These are phyloP conservation scores for Dianthus caryophyllus DNA, from an alignment of 148 eudicot species.

Conservation along the genomic window DNA sequence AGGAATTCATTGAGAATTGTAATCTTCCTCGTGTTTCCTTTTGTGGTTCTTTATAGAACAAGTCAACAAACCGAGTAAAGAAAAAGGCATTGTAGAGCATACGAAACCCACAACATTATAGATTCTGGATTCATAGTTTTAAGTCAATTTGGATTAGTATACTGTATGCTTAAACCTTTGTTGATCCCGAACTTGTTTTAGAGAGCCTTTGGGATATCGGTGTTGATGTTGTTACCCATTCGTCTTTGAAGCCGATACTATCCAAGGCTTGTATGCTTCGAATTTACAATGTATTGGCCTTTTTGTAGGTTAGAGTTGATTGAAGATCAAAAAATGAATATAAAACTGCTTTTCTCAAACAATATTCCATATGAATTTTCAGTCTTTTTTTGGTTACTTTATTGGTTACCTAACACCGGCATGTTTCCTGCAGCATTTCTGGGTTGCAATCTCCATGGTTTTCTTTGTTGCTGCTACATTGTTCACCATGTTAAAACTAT, in stretches of 20 bases:
- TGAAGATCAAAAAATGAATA: background rate
- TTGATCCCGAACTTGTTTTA: background rate
- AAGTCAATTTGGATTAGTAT: no score
- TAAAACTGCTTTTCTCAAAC: background rate
- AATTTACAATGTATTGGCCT: background rate
- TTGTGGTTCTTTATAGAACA: no score
- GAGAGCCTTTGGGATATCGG: background rate
- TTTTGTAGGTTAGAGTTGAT: background rate
- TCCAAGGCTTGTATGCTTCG: background rate
- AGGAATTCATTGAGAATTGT: no score
- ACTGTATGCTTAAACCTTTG: background rate
- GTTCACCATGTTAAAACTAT: slow-evolving; percentile 68
- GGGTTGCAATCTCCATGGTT: slow-evolving; percentile 90
- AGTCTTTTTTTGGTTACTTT: background rate
- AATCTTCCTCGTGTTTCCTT: no score
- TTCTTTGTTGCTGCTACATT: slow-evolving; percentile 73
- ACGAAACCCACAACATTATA: background rate
- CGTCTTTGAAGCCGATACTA: background rate
- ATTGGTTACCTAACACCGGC: slow-evolving; percentile 14
- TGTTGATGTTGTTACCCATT: background rate
- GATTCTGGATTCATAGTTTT: background rate
- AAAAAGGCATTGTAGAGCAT: no score
- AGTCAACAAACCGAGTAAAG: no score
- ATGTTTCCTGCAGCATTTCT: slow-evolving; percentile 58
- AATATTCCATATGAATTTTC: background rate